phyloP scores from a whole-genome alignment of 192 early-diverging fungal species.

The Entophlyctis helioformis region DNA sequence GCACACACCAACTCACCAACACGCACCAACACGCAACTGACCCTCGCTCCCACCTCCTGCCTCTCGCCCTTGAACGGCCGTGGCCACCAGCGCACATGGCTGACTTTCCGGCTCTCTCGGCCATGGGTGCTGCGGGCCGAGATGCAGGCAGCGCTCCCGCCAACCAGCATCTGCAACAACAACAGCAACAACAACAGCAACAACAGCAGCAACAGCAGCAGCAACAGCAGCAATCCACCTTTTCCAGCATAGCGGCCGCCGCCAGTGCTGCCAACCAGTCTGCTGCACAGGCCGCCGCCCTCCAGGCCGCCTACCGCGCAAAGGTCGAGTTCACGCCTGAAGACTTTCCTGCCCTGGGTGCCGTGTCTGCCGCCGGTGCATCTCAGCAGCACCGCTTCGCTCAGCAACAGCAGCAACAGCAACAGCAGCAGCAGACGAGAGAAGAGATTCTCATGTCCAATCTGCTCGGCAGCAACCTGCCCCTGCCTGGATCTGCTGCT shows the following conservation, averaged over 20 bases:
- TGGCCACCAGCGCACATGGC: not conserved
- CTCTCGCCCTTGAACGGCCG: not conserved
- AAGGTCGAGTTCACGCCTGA: no score
- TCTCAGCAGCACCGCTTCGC: no score
- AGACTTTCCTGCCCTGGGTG: no score
- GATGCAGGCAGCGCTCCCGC: conserved; percentile 4
- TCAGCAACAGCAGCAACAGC: conserved; percentile 9
- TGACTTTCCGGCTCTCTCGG: not conserved
- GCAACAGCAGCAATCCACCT: conserved; percentile 7
- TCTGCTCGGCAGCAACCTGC: conserved; percentile 9
- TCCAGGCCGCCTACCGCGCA: no score
- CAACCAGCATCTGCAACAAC: conserved; percentile 3
- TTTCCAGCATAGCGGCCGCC: no score
- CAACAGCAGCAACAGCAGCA: conserved; percentile 14
- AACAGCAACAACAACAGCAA: conserved; percentile 5
- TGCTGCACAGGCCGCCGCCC: no score
- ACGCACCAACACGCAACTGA: conserved; percentile 1
- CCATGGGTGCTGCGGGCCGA: not conserved
- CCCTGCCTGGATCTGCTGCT: not conserved
- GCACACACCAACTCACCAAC: no score
- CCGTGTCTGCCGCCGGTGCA: no score
- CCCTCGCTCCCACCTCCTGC: not conserved
- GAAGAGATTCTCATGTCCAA: conserved; percentile 6
- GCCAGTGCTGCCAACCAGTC: no score
- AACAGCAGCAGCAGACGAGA: conserved; percentile 5